Evolutionary conservation across 768 basidiomycete genomes (phyloP).

Genomic region (Suillus clintonianus): DNA sequence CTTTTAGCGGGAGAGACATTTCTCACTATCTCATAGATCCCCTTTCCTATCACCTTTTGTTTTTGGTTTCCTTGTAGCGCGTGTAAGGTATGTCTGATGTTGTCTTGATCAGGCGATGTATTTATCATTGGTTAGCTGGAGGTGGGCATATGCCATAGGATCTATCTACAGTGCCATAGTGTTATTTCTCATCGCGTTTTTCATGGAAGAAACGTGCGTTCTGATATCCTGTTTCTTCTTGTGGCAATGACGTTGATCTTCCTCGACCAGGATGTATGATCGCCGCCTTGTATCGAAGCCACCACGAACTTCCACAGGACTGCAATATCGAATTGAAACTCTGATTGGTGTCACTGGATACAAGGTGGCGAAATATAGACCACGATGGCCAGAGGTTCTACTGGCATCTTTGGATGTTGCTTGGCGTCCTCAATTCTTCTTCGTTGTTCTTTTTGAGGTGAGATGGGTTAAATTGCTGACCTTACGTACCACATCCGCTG

Average conservation of each 20-base stretch:
- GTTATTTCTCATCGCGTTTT: slow-evolving; percentile 45
- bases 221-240: not conserved
- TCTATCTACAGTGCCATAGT: slow-evolving; percentile 50
- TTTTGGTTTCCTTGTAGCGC: slow-evolving; percentile 30
- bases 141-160: slow-evolving; percentile 55
- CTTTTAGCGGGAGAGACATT: slow-evolving; percentile 31
- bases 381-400: slow-evolving; percentile 39
- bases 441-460: slow-evolving; percentile 43
- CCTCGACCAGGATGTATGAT: slow-evolving; percentile 46
- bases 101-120: not conserved
- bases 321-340: slow-evolving; percentile 46
- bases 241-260: not conserved
- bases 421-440: slow-evolving; percentile 52
- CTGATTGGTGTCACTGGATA: slow-evolving; percentile 50
- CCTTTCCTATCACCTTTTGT: slow-evolving; percentile 31
- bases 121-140: slow-evolving; percentile 34
- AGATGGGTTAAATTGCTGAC: not conserved
- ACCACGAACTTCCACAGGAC: slow-evolving; percentile 25
- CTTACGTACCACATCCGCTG: not conserved
- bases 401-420: slow-evolving; percentile 39
- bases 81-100: slow-evolving; percentile 22
- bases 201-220: slow-evolving; percentile 51
- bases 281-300: slow-evolving; percentile 25
- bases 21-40: slow-evolving; percentile 36
- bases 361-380: slow-evolving; percentile 46